phyloP scores from a whole-genome alignment of 2,329 filamentous ascomycete species.

The Coniochaeta pulveracea region DNA sequence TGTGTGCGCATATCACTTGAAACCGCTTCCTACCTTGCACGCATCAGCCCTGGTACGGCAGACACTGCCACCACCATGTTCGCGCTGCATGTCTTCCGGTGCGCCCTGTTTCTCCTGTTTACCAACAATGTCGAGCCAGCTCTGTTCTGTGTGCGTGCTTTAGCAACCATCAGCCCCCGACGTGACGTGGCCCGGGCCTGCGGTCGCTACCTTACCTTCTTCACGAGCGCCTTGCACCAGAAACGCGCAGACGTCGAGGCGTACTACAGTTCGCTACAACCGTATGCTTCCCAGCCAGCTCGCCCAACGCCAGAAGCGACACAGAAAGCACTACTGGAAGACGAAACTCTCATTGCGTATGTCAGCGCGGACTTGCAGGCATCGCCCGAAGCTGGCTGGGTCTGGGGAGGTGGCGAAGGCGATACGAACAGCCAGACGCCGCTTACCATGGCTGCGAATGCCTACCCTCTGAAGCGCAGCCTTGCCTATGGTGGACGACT shows the following conservation, averaged over 20 bases:
- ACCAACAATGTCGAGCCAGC: conserved; percentile 64
- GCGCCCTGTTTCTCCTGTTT: conserved; percentile 68
- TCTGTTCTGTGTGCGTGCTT: conserved; percentile 58
- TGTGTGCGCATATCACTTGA: conserved; percentile 68
- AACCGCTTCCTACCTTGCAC: conserved; percentile 64
- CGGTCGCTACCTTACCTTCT: conserved; percentile 73
- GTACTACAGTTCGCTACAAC: conserved; percentile 20
- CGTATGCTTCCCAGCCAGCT: conserved; percentile 10
- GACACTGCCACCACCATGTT: conserved; percentile 64
- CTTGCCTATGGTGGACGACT: conserved; percentile 20
- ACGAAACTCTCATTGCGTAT: conserved; percentile 85
- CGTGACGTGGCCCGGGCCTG: conserved; percentile 67
- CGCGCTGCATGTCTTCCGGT: conserved; percentile 80
- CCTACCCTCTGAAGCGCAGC: conserved; percentile 6
- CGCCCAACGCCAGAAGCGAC: conserved; percentile 12
- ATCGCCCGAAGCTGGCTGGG: conserved; percentile 66
- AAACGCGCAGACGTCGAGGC: conserved; percentile 36
- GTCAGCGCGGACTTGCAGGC: conserved; percentile 80
- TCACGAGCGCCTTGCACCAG: conserved; percentile 54
- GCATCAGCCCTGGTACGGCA: conserved; percentile 48
- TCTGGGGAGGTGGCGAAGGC: conserved; percentile 58
- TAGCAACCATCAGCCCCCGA: conserved; percentile 57
- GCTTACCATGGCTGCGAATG: conserved; percentile 9
- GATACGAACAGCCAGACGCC: conserved; percentile 23
- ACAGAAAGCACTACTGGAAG: conserved; percentile 35